Conservation (phyloP, 2,329 filamentous ascomycete species). For the Apiospora aurea region DNA sequence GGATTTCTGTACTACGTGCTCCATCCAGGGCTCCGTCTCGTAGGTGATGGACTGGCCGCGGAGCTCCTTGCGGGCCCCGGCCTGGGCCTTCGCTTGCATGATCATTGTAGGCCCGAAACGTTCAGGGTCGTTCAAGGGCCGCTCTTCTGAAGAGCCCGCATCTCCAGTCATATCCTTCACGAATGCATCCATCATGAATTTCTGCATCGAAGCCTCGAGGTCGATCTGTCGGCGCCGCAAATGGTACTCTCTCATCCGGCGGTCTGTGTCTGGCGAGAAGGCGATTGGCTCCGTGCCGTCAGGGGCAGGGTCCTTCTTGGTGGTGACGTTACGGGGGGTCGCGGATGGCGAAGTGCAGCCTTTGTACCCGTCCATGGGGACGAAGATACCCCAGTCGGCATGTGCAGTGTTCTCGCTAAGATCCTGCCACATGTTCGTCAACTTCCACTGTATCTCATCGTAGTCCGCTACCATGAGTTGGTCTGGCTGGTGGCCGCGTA, state of each 20-base stretch:
- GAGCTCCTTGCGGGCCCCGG: conserved; percentile 13
- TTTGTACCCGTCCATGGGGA: conserved; percentile 41
- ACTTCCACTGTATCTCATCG: conserved; percentile 30
- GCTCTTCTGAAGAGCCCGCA: background rate
- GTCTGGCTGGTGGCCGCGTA: conserved; percentile 23
- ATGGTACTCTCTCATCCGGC: background rate
- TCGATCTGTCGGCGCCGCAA: conserved; percentile 18
- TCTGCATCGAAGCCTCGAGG: background rate
- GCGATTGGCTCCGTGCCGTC: background rate
- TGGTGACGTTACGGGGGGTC: background rate
- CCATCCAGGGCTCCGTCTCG: conserved; percentile 23
- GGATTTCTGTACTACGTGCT: background rate
- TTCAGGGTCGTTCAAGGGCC: background rate
- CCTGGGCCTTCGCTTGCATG: conserved; percentile 21
- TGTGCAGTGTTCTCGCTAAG: conserved; percentile 33
- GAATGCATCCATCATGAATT: too few species aligned
- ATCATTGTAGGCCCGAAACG: background rate
- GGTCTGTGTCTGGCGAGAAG: background rate
- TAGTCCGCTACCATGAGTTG: background rate
- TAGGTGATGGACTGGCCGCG: conserved; percentile 20
- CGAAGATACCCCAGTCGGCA: conserved; percentile 36
- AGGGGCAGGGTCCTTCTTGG: background rate
- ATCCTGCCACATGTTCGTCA: conserved; percentile 37
- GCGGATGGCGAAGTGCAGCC: conserved; percentile 27
- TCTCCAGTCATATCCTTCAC: background rate